Evolutionary conservation across 2,329 filamentous ascomycete genomes (phyloP), one percentile per base, ranked within the genome.

Genomic region (Juglanconis juglandina): DNA sequence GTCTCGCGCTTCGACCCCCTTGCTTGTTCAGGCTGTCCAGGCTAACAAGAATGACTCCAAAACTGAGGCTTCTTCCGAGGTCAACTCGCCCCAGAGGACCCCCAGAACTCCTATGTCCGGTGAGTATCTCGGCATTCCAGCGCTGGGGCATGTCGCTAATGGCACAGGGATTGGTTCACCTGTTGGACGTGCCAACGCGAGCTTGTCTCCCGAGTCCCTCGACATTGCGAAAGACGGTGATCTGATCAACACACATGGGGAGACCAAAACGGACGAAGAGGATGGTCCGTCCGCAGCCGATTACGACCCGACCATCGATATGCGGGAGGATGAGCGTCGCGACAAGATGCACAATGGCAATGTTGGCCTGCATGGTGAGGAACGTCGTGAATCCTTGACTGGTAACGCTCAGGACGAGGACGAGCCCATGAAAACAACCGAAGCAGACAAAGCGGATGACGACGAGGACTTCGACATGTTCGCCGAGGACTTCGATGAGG

Each of bases 251-350:
- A 78, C 71, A 5, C 81, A 85, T 67, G 79, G 76, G 41, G 74
- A 78, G 64, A 68, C 67, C 47, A 75, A 77, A 53, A 63, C 64
- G 14, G 65, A 70, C 10, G 78, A 80, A 2, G 83, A 85, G 64
- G 89, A 95, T 68, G 91, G 89, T 6, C 90, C 91, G 5, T 96
- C 92, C n/a, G 93, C 93, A 50, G 92, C 92, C 61, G 91, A 96
- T 73, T 96, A 96, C 71, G 91, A 96, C 70, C 93, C 93, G 1
- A 95, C 88, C 1, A 81, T 87, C 66, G 93, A 97, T 70, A 95
- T 94, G 90, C 82, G 89, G 71, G 91, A 96, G 72, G 92, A 96
- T 67, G 86, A 87, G 68, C 81, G 86, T 61, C 86, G 88, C 59
- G 86, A 90, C 68, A 87, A 87, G 65, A 80, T 86, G 67, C 83